Evolutionary conservation across 2,329 filamentous ascomycete species (phyloP), one percentile per base, ranked within the genome.

Genomic region (Colletotrichum eremochloae): DNA sequence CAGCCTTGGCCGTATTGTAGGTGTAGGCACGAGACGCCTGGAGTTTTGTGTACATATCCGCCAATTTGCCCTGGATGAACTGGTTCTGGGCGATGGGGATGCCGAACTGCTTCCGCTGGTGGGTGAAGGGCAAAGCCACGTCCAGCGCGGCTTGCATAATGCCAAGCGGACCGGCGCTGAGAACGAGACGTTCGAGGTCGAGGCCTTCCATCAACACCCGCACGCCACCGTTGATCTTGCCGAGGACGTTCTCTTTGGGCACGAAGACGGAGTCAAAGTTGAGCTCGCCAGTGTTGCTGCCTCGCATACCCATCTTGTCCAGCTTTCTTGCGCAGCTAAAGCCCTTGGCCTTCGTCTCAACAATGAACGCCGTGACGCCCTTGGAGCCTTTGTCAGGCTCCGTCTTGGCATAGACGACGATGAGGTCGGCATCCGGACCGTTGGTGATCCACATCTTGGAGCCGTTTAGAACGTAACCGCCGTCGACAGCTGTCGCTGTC

Each of bases 381-480:
- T 96, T 97, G 75, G 92, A 94, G 1, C 86, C 94, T 73, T 89
- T 91, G 15, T 92, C 88, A 1, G 95, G 95, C 70, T 92, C 88
- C 1, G 96, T 98, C 86, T 98, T 98, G 66, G 96, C 96, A 81
- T 99, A 99, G n/a, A 99, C 95, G 67, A 99, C 91, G 67, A 98
- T 91, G 53, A 93, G 87, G 81, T 97, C 90, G n/a, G 96, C 96
- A 80, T 98, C 95, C 0, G 96, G 96, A 5, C 96, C 94, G 82
- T 99, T 99, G 74, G 96, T 99, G 80, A 99, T 99, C 96, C 96
- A 99, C 96, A 98, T 98, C 87, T 99, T 98, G 73, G 92, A 94
- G 42, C 95, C 96, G 78, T 95, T 94, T 67, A 99, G 85, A 29
- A 95, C 74, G 81, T 93, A 98, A 38, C 96, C 96, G 46, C 95